A percentile compares a stretch with the other conserved stretches of the same genome.
These are phyloP conservation scores for Chlorella ohadii DNA, from an alignment of 139 green algal genomes.

Conservation along the genomic window DNA sequence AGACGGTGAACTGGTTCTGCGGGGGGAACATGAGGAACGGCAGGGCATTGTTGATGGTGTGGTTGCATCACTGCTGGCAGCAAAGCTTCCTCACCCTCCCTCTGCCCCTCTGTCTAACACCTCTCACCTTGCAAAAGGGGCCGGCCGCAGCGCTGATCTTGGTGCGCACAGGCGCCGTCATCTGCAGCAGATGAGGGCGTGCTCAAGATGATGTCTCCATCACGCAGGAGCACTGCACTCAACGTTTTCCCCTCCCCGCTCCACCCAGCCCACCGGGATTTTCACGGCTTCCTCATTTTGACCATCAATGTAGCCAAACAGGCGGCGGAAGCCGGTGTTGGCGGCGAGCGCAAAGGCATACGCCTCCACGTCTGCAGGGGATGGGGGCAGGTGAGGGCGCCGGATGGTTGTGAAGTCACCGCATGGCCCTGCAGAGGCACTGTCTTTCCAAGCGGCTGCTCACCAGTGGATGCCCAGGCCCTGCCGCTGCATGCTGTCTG, in stretches of 20 bases:
- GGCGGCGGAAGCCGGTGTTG: slow-evolving; percentile 66
- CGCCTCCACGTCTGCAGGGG: slow-evolving; percentile 51
- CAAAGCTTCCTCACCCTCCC: no score
- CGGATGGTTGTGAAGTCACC: no score
- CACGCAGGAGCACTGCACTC: not conserved
- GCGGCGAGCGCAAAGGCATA: slow-evolving; percentile 62
- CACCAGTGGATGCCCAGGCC: no score
- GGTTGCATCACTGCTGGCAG: no score
- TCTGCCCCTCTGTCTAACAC: slow-evolving; percentile 23
- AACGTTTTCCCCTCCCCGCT: no score
- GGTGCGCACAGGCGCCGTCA: slow-evolving; percentile 1
- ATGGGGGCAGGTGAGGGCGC: not conserved
- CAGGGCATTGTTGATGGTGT: no score
- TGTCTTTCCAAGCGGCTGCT: no score
- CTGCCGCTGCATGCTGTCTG: no score
- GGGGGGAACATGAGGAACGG: no score
- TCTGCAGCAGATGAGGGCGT: not conserved
- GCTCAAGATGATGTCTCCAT: no score
- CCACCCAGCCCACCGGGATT: slow-evolving; percentile 68
- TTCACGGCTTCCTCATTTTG: slow-evolving; percentile 64
- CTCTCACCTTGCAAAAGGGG: slow-evolving; percentile 2
- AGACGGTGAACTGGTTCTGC: slow-evolving; percentile 73
- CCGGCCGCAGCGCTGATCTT: not conserved
- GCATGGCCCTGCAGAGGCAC: no score
- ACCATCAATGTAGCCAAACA: slow-evolving; percentile 74